Percentiles rank a stretch among this genome's conserved stretches.
Conservation (phyloP, 1,284 basidiomycete genomes). For the Fomitopsis schrenkii region DNA sequence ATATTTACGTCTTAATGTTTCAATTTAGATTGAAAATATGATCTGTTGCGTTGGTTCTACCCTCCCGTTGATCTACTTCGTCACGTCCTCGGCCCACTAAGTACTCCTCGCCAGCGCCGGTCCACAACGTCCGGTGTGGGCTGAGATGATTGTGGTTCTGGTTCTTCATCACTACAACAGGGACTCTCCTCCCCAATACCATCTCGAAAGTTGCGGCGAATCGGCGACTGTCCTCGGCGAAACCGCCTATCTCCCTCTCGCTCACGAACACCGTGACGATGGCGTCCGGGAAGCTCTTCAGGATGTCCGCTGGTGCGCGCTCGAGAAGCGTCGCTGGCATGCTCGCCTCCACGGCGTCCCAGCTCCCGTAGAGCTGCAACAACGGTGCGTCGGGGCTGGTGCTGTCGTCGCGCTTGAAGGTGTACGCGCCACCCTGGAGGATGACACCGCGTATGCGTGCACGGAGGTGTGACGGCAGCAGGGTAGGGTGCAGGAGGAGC, state of each 20-base stretch:
- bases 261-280: conserved; percentile 37
- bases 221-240: conserved; percentile 30
- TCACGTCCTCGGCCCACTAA: conserved; percentile 48
- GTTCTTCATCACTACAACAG: conserved; percentile 37
- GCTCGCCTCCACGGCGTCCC: conserved; percentile 34
- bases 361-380: conserved; percentile 42
- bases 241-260: conserved; percentile 46
- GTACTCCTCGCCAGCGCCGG: conserved; percentile 50
- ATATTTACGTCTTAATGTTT: no score
- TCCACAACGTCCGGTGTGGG: conserved; percentile 41
- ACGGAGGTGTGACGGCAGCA: conserved; percentile 32
- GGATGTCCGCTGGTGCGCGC: conserved; percentile 28
- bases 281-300: conserved; percentile 39
- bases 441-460: conserved; percentile 40
- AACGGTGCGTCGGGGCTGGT: conserved; percentile 22
- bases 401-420: conserved; percentile 25
- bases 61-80: conserved; percentile 32
- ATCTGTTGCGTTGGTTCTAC: not conserved
- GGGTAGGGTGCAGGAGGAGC: conserved; percentile 36
- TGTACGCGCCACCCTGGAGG: conserved; percentile 42
- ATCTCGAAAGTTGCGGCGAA: conserved; percentile 34
- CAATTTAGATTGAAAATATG: not conserved
- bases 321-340: conserved; percentile 37
- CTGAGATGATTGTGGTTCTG: conserved; percentile 69
- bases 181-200: conserved; percentile 23